Base-by-base conservation (phyloP, 1,284 basidiomycete genomes). In the Mycena citricolor region DNA sequence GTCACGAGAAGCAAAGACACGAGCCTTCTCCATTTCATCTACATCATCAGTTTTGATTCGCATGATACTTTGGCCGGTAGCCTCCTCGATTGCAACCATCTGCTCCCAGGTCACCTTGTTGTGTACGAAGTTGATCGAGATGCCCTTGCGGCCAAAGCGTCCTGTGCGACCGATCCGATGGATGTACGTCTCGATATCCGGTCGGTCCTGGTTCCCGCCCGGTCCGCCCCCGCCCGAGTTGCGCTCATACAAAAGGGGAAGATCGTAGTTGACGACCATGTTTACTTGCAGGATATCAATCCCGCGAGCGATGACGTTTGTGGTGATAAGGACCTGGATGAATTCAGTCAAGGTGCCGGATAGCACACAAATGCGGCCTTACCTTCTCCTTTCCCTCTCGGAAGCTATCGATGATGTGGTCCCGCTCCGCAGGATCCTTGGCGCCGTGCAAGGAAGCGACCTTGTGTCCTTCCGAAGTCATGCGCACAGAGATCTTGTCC, bases 261-360 rank as follows among this genome's bases (percentile, higher is more conserved):
- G 79, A 65, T 99, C 97, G 64, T 99, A 99, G 71, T 99, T 98
- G 61, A 95, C 90, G 16, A 97, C 93, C 90, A 97, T 94, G 72
- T 98, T 99, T 54, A 99, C 97, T 72, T 98, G 95, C 54, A 93
- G 77, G 59, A 99, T 97, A 62, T 99, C 97, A 71, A 99, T 99
- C 34, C 97, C 97, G 26, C 97, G 85, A 8, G 97, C 94, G 55
- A 99, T 89, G 57, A 99, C 97, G 67, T 99, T 99, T 42, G 97
- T 99, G 41, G 97, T 97, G 64, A 99, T 99, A 54, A 99, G 73
- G 35, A 77, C 74, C 71, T 74, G 30, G 16, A 32, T 7, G 34
- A 37, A 21, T 16, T 32, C 11, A n/a, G 39, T 20, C 40, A 36
- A 30, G 36, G 19, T 32, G 19, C 22, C 12, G 10, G 17, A 19